Conservation (phyloP, 208 protist genomes). For the Strigomonas oncopelti region DNA sequence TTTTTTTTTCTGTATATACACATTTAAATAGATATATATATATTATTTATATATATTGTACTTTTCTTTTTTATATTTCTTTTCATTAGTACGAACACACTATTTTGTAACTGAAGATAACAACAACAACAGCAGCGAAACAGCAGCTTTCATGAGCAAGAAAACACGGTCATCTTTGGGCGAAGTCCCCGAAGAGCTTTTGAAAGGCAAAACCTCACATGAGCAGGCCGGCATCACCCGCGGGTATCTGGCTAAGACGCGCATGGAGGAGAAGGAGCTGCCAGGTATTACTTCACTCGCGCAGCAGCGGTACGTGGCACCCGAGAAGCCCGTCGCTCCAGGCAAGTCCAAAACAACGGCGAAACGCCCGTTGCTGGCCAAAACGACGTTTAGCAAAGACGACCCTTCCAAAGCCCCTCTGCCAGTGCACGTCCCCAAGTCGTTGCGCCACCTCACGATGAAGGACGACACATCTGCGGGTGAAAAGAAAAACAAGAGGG, state of each 20-base stretch:
- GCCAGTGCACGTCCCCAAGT: constrained; percentile 17
- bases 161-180: constrained; percentile 5
- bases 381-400: neutral
- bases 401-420: neutral
- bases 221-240: constrained; percentile 38
- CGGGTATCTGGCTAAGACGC: constrained; percentile 48
- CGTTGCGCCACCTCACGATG: constrained; percentile 16
- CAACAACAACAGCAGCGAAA: constrained; percentile 1
- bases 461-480: constrained; percentile 11
- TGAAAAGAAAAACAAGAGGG: constrained; percentile 15
- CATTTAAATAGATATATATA: too few species aligned
- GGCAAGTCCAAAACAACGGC: neutral
- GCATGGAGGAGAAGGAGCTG: constrained; percentile 77
- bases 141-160: neutral
- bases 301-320: constrained; percentile 35
- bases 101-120: constrained; percentile 3
- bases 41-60: neutral
- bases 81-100: neutral
- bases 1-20: constrained; percentile 11
- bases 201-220: constrained; percentile 37
- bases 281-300: constrained; percentile 47
- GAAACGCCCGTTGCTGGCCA: neutral
- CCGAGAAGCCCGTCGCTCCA: neutral
- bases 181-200: constrained; percentile 29
- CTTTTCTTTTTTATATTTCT: constrained; percentile 1